Conservation (phyloP, 345 rosid species). For the Gossypium raimondii region DNA sequence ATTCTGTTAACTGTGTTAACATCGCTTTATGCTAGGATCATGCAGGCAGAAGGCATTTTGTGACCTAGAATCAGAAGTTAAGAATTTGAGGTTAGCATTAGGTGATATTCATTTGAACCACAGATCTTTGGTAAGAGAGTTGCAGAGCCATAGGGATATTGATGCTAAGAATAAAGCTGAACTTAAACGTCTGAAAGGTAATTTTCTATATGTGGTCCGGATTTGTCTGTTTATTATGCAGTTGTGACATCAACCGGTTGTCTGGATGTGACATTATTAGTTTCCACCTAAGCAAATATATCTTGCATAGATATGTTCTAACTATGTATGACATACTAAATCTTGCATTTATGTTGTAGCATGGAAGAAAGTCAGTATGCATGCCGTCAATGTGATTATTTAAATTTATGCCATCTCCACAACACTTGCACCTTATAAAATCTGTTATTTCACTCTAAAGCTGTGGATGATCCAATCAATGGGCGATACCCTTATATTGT, state of each 20-base stretch:
- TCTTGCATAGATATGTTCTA: not conserved
- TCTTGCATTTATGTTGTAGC: slow-evolving; percentile 9
- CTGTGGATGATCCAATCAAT: not conserved
- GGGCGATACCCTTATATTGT: not conserved
- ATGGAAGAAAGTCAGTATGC: not conserved
- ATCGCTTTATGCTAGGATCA: slow-evolving; percentile 47
- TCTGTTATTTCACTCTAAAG: not conserved
- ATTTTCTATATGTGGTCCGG: not conserved
- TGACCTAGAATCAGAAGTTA: slow-evolving; percentile 54
- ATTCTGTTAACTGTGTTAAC: slow-evolving; percentile 17
- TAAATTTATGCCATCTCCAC: not conserved
- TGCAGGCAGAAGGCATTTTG: slow-evolving; percentile 37
- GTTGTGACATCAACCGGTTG: not conserved
- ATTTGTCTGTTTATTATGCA: not conserved
- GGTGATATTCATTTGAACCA: slow-evolving; percentile 71
- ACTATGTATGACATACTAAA: not conserved
- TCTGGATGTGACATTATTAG: not conserved
- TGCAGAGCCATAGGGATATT: slow-evolving; percentile 53
- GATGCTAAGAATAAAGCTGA: slow-evolving; percentile 68
- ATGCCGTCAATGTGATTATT: slow-evolving; percentile 1
- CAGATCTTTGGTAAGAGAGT: slow-evolving; percentile 51
- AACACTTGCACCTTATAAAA: not conserved
- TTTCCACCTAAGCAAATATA: not conserved
- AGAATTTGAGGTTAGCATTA: slow-evolving; percentile 53
- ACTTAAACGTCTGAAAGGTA: slow-evolving; percentile 70